phyloP scores from a whole-genome alignment of 768 basidiomycete genomes.

The Rhizopogon vesiculosus region DNA sequence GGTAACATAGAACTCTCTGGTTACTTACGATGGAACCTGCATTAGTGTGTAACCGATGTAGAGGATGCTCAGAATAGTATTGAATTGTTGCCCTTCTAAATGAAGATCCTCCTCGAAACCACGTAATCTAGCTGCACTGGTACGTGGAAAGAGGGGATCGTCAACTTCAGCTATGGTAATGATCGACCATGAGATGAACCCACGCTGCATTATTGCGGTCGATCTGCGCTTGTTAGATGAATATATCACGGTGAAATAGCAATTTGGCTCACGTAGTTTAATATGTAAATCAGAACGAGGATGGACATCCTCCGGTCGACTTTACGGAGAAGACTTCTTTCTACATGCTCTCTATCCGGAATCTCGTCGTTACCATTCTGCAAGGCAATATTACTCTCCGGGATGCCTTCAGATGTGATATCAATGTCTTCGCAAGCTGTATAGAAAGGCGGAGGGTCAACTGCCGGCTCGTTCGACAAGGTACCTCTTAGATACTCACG shows the following conservation, averaged over 20 bases:
- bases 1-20: not conserved
- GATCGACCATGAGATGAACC: slow-evolving; percentile 8
- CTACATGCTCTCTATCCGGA: slow-evolving; percentile 29
- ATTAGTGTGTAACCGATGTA: slow-evolving; percentile 74
- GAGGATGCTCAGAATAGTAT: slow-evolving; percentile 61
- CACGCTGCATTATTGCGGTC: slow-evolving; percentile 72
- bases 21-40: slow-evolving; percentile 70
- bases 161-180: not conserved
- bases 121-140: slow-evolving; percentile 64
- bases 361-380: not conserved
- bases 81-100: slow-evolving; percentile 58
- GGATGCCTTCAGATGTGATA: not conserved
- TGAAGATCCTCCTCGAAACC: slow-evolving; percentile 69
- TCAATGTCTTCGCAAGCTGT: slow-evolving; percentile 3
- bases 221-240: slow-evolving; percentile 32
- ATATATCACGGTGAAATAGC: not conserved
- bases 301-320: slow-evolving; percentile 31
- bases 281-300: slow-evolving; percentile 28
- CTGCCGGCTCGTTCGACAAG: not conserved
- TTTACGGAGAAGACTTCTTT: slow-evolving; percentile 37
- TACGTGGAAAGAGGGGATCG: not conserved
- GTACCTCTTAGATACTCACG: slow-evolving; percentile 3
- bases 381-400: not conserved
- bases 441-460: not conserved
- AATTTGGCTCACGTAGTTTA: slow-evolving; percentile 27